Evolutionary conservation across 2,329 filamentous ascomycete genomes (phyloP).

Genomic region (Trichoderma afroharzianum): DNA sequence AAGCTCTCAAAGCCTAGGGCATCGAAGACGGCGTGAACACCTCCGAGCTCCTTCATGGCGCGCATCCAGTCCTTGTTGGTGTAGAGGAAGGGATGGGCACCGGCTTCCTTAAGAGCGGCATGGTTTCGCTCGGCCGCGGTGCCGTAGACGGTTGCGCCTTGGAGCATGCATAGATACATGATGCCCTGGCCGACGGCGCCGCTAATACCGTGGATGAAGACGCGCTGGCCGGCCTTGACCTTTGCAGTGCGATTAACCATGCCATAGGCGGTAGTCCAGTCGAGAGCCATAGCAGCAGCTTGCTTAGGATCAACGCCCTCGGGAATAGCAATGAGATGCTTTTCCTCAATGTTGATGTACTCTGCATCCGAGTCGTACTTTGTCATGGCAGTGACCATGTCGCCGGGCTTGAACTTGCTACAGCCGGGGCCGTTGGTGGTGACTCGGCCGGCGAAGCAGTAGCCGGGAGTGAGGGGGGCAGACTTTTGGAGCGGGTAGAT

Average conservation of each 20-base stretch:
- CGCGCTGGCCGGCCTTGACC: constrained; percentile 41
- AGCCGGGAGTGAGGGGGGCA: constrained; percentile 47
- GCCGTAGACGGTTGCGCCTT: constrained; percentile 47
- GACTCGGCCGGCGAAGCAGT: constrained; percentile 45
- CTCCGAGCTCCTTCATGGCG: constrained; percentile 42
- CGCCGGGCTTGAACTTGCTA: constrained; percentile 31
- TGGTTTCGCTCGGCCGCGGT: constrained; percentile 47
- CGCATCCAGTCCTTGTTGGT: constrained; percentile 47
- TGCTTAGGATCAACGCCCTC: constrained; percentile 38
- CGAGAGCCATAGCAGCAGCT: constrained; percentile 39
- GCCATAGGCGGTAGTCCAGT: constrained; percentile 44
- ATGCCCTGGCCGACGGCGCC: constrained; percentile 46
- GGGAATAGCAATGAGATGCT: constrained; percentile 43
- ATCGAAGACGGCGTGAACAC: constrained; percentile 46
- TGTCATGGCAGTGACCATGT: constrained; percentile 35
- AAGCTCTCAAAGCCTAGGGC: constrained; percentile 49
- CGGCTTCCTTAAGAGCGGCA: constrained; percentile 34
- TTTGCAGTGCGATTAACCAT: constrained; percentile 37
- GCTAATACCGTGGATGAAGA: constrained; percentile 50
- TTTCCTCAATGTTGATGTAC: constrained; percentile 44
- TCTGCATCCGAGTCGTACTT: constrained; percentile 43
- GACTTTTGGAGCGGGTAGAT: constrained; percentile 43
- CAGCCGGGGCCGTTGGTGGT: constrained; percentile 33
- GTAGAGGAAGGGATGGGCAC: constrained; percentile 45
- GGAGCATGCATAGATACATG: constrained; percentile 39